Base-by-base conservation (phyloP, 306 rosid genomes). In the Luffa acutangula region DNA sequence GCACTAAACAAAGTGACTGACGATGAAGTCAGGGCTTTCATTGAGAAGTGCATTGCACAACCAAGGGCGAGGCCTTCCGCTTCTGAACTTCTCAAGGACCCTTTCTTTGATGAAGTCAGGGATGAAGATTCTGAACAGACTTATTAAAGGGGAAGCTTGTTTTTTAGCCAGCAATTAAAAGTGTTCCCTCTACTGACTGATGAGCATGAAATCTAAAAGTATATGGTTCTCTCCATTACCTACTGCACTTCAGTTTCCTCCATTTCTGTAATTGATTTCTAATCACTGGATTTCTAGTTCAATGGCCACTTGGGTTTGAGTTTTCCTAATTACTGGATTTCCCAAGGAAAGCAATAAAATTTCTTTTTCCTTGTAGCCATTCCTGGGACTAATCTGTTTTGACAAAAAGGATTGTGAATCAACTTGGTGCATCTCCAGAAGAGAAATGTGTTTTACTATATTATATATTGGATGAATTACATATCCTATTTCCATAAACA, bases 61-160 rank as follows among this genome's bases (percentile, higher is more conserved):
- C 98, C 97, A 64, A 87, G 95, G 85, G 92, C 97, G 52, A 91
- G 98, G 74, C 98, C 98, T 81, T 84, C 95, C 25, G 97, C 98
- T 63, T 78, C 90, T 1, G 97, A 94, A 45, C 97, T 94, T 81
- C 95, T 94, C 78, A 82, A 75, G 71, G 97, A 94, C 53, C 89
- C 98, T 25, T 94, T 94, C 93, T 91, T 91, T 64, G 80, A 65
- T 81, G 97, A 89, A 78, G 81, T 90, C 77, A 57, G 81, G 41
- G 88, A 82, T 39, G 88, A 86, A 82, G 87, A 82, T 78, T 79
- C 82, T 39, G 83, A 72, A 1, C 82, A 76, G 2, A 52, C 52
- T 77, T 45, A 4, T 56, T 87, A 85, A 86, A 79, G 52, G 1
- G 76, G 53, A 64, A 77, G 66, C 69, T 11, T 21, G 4, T 56